Conservation (phyloP, 78 protist species). For the Isochrysis galbana region DNA sequence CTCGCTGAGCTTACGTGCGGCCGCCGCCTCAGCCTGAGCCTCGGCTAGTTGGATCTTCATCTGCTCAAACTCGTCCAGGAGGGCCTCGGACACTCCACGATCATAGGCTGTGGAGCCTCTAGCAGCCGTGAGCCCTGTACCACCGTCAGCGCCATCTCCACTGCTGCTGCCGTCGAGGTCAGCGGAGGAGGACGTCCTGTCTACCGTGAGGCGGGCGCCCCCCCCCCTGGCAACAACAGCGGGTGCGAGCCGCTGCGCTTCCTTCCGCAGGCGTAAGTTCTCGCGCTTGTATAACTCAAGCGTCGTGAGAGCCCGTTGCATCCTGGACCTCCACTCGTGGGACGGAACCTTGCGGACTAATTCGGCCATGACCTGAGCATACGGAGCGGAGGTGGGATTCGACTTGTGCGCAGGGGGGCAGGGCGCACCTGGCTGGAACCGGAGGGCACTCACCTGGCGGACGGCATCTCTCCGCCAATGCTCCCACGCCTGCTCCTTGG, state of each 20-base stretch:
- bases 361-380: no score
- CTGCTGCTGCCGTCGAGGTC: neutral
- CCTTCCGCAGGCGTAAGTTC: neutral
- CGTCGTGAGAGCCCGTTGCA: neutral
- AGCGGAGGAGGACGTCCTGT: no score
- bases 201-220: no score
- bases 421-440: no score
- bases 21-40: neutral
- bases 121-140: neutral
- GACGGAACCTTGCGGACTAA: neutral
- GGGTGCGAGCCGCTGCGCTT: neutral
- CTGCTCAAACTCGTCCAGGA: neutral
- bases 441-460: no score
- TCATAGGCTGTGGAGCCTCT: neutral
- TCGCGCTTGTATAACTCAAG: neutral
- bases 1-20: neutral
- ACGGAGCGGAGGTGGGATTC: no score
- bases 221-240: no score
- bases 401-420: no score
- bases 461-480: no score
- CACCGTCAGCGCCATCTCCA: neutral
- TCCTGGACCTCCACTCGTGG: neutral
- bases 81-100: neutral
- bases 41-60: neutral
- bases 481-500: no score